Percentiles rank a stretch among this genome's conserved stretches.
Evolutionary conservation across 805 yeast genomes (phyloP).

Genomic region (Candida boidinii): DNA sequence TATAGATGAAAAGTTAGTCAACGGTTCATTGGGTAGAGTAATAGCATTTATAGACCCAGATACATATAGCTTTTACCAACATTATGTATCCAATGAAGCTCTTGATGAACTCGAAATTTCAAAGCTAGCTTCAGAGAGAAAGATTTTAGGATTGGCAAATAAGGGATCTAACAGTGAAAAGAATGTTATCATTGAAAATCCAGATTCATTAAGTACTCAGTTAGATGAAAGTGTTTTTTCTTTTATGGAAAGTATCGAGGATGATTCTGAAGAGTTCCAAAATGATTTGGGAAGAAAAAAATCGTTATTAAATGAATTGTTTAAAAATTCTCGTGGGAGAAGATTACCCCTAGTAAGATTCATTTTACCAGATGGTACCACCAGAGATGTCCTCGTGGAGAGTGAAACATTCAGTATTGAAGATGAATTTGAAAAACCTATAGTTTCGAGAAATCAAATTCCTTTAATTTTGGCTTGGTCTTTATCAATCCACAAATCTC

Average conservation of each 20-base stretch:
- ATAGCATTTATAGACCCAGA: slow-evolving; percentile 35
- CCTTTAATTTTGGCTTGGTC: slow-evolving; percentile 97
- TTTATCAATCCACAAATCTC: slow-evolving; percentile 89
- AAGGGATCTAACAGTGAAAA: neutral
- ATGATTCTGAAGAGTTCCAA: slow-evolving; percentile 6
- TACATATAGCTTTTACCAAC: slow-evolving; percentile 34
- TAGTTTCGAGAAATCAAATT: slow-evolving; percentile 70
- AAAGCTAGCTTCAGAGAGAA: slow-evolving; percentile 6
- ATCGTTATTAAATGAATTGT: slow-evolving; percentile 32
- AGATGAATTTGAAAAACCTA: slow-evolving; percentile 57
- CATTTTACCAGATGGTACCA: slow-evolving; percentile 56
- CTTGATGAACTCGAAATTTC: slow-evolving; percentile 14
- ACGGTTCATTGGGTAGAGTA: slow-evolving; percentile 71
- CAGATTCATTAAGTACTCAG: slow-evolving; percentile 12
- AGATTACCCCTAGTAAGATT: slow-evolving; percentile 76
- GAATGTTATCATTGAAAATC: slow-evolving; percentile 10
- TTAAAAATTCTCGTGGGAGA: slow-evolving; percentile 33
- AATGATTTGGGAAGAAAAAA: slow-evolving; percentile 40
- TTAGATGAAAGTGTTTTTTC: slow-evolving; percentile 42
- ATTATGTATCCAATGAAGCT: slow-evolving; percentile 9
- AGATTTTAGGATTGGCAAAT: slow-evolving; percentile 1
- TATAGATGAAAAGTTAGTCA: slow-evolving; percentile 61
- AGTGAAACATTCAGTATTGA: slow-evolving; percentile 79
- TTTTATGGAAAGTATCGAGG: slow-evolving; percentile 26
- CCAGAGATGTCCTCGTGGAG: slow-evolving; percentile 68